phyloP scores from a whole-genome alignment of 768 basidiomycete species.

The Hericium alpestre region DNA sequence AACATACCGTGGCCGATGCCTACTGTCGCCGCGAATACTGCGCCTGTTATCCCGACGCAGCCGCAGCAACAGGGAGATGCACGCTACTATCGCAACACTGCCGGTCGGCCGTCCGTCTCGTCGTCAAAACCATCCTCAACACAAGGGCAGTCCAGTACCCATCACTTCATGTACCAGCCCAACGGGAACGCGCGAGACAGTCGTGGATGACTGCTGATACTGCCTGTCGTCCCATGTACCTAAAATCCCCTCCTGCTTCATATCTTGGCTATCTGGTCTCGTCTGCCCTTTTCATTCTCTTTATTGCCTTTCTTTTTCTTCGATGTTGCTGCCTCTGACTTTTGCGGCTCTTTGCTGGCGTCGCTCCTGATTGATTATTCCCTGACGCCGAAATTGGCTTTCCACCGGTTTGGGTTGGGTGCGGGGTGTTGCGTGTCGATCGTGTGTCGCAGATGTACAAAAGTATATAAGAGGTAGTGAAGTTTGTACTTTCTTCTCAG shows the following conservation, averaged over 20 bases:
- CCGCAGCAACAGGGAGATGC: background rate
- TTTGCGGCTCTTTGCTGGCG: background rate
- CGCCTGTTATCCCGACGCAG: constrained; percentile 9
- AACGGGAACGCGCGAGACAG: constrained; percentile 7
- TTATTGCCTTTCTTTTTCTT: background rate
- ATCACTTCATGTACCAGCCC: constrained; percentile 13
- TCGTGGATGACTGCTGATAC: background rate
- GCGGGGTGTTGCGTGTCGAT: too few relatives aligned
- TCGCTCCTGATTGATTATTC: too few relatives aligned
- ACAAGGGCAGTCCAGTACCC: constrained; percentile 4
- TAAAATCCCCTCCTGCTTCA: too few relatives aligned
- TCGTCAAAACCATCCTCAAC: background rate
- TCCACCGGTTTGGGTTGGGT: too few relatives aligned
- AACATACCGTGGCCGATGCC: constrained; percentile 15
- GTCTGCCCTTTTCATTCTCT: background rate
- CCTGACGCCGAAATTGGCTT: too few relatives aligned
- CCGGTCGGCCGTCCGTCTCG: constrained; percentile 4
- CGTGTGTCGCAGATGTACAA: too few relatives aligned
- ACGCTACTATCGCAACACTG: background rate
- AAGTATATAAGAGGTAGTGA: too few relatives aligned
- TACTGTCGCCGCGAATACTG: constrained; percentile 11
- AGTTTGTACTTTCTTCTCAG: too few relatives aligned
- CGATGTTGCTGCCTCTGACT: background rate
- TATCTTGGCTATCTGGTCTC: background rate
- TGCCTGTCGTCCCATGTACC: too few relatives aligned